Conservation (phyloP, 2,329 filamentous ascomycete genomes). For the Lachnellula occidentalis region DNA sequence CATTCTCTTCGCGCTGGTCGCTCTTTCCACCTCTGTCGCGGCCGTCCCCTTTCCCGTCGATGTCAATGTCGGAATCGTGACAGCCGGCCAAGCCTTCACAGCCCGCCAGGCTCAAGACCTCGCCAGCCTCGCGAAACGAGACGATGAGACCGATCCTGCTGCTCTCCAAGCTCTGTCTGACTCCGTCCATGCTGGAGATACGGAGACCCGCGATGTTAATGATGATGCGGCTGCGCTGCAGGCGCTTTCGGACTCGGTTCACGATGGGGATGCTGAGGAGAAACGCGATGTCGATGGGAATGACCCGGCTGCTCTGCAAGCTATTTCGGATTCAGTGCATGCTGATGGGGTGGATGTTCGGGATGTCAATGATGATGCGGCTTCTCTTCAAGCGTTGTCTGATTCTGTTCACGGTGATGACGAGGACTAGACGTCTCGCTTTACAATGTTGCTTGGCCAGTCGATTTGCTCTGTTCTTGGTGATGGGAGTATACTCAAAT, state of each 20-base stretch:
- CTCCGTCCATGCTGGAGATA: neutral
- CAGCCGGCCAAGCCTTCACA: constrained; percentile 3
- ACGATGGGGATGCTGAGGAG: neutral
- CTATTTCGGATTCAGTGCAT: neutral
- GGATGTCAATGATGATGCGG: neutral
- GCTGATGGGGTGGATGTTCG: neutral
- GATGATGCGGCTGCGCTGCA: neutral
- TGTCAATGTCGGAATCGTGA: constrained; percentile 6
- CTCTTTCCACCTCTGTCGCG: constrained; percentile 7
- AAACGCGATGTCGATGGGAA: neutral
- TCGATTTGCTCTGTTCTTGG: too few species aligned
- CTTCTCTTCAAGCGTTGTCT: neutral
- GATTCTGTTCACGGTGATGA: neutral
- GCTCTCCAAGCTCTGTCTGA: neutral
- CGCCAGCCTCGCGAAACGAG: neutral
- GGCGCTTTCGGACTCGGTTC: neutral
- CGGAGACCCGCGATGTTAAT: neutral
- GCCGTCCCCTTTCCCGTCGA: constrained; percentile 7
- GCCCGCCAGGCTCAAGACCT: neutral
- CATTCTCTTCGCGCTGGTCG: constrained; percentile 15
- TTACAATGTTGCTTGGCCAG: too few species aligned
- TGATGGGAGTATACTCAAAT: too few species aligned
- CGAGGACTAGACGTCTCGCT: neutral
- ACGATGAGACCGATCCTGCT: neutral
- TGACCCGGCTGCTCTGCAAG: neutral